These are phyloP conservation scores for Anthracocystis walkeri DNA, from an alignment of 1,284 basidiomycete species.

Conservation along the genomic window DNA sequence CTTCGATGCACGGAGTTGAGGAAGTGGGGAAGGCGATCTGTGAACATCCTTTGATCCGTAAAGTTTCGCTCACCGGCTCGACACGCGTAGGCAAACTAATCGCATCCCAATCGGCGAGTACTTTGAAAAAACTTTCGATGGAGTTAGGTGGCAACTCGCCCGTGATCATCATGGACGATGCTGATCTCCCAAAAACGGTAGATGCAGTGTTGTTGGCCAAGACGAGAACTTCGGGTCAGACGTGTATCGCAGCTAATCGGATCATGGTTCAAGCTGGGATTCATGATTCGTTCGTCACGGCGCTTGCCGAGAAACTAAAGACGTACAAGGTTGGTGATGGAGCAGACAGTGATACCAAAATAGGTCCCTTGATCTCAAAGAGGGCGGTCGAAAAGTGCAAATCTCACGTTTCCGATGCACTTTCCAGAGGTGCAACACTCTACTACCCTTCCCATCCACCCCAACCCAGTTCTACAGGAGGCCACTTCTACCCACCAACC, in stretches of 20 bases:
- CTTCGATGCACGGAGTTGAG: slow-evolving; percentile 31
- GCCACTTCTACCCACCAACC: slow-evolving; percentile 60
- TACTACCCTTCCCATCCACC: slow-evolving; percentile 30
- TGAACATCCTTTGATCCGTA: slow-evolving; percentile 33
- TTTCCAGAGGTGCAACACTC: slow-evolving; percentile 38
- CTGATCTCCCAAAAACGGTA: slow-evolving; percentile 71
- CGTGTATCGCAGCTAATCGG: slow-evolving; percentile 53
- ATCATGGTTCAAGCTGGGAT: slow-evolving; percentile 47
- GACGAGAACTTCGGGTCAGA: slow-evolving; percentile 44
- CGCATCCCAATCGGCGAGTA: slow-evolving; percentile 29
- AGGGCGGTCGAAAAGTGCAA: slow-evolving; percentile 47
- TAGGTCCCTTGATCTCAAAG: slow-evolving; percentile 47
- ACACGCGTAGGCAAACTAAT: slow-evolving; percentile 46
- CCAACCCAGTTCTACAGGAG: slow-evolving; percentile 9
- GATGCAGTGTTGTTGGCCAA: slow-evolving; percentile 44
- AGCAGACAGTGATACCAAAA: slow-evolving; percentile 18
- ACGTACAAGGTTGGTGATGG: slow-evolving; percentile 49
- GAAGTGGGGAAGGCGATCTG: slow-evolving; percentile 44
- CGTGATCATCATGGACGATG: slow-evolving; percentile 80
- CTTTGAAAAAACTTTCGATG: slow-evolving; percentile 84
- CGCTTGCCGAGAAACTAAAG: slow-evolving; percentile 31
- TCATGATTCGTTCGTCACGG: slow-evolving; percentile 42
- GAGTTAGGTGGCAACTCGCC: slow-evolving; percentile 94
- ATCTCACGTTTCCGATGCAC: slow-evolving; percentile 35
- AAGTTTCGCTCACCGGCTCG: slow-evolving; percentile 45